Evolutionary conservation across 805 yeast genomes (phyloP).

Genomic region (Ogataea pilisensis): DNA sequence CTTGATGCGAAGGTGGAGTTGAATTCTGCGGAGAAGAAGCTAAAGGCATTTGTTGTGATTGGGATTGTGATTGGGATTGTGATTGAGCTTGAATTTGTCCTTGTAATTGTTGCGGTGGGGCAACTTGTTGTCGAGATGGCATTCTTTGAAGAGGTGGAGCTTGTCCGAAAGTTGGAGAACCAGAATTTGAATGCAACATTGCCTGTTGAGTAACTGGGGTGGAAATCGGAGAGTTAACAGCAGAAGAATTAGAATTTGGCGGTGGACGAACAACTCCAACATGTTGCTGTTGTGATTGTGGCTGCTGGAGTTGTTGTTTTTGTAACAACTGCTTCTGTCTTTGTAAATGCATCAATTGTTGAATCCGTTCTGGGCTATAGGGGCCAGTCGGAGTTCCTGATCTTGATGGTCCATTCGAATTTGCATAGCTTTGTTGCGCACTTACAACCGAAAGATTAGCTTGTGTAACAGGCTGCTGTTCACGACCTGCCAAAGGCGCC

Average conservation of each 20-base stretch:
- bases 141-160: constrained; percentile 12
- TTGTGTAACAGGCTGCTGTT: not conserved
- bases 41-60: not conserved
- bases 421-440: constrained; percentile 11
- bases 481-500: not conserved
- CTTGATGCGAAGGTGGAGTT: constrained; percentile 11
- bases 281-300: constrained; percentile 22
- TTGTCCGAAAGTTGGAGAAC: constrained; percentile 11
- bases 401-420: constrained; percentile 16
- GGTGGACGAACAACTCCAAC: constrained; percentile 2
- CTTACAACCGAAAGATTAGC: not conserved
- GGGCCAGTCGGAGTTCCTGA: constrained; percentile 54
- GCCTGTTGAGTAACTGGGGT: constrained; percentile 22
- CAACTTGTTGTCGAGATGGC: constrained; percentile 5
- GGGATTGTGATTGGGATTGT: constrained; percentile 8
- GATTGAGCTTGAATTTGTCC: constrained; percentile 5
- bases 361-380: constrained; percentile 57
- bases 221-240: constrained; percentile 14
- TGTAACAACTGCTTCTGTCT: constrained; percentile 47
- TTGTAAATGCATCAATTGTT: constrained; percentile 50
- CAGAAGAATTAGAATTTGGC: constrained; percentile 9
- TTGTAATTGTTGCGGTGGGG: constrained; percentile 23
- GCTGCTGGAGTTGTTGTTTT: constrained; percentile 33
- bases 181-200: constrained; percentile 8
- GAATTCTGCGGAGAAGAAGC: not conserved